A percentile compares a stretch with the other conserved stretches of the same genome.
These are phyloP conservation scores for Capsicum chinense DNA, from an alignment of 257 asterid genomes.

Conservation along the genomic window DNA sequence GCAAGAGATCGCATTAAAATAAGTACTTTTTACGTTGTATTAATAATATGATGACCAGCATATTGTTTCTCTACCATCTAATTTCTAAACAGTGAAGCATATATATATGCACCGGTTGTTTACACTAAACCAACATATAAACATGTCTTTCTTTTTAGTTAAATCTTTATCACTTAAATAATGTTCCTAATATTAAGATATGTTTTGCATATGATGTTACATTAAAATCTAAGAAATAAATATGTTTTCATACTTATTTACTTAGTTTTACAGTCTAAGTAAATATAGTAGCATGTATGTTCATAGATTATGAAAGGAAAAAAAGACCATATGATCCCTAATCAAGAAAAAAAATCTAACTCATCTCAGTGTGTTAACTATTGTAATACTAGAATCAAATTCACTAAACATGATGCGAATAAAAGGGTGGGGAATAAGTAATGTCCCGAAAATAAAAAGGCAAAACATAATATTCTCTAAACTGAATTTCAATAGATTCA, in stretches of 20 bases:
- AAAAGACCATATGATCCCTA: not conserved
- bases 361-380: not conserved
- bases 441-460: not conserved
- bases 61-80: not conserved
- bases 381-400: not conserved
- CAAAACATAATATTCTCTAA: not conserved
- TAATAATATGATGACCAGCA: not conserved
- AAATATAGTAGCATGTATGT: not conserved
- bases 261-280: not conserved
- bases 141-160: not conserved
- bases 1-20: not conserved
- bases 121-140: not conserved
- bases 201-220: not conserved
- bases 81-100: not conserved
- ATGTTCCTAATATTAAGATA: not conserved
- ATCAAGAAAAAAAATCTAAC: not conserved
- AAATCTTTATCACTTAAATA: not conserved
- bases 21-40: not conserved
- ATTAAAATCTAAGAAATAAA: not conserved
- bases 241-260: not conserved
- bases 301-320: not conserved
- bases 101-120: not conserved
- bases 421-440: constrained; percentile 15
- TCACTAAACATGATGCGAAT: not conserved
- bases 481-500: constrained; percentile 16